Evolutionary conservation across 768 basidiomycete species (phyloP).

Genomic region (Russula emetica): DNA sequence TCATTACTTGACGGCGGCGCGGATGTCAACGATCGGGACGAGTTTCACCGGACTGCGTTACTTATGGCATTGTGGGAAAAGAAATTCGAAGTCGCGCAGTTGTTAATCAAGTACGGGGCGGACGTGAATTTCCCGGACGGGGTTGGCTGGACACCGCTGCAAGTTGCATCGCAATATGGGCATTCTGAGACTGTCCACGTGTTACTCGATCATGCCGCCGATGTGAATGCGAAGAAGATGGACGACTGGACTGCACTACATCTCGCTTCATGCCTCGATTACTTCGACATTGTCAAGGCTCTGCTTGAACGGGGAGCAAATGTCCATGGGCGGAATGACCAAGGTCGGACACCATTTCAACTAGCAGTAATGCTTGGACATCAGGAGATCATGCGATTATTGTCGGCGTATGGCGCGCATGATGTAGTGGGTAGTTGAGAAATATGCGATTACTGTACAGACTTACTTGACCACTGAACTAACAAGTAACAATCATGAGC

Average conservation of each 20-base stretch:
- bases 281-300: background rate
- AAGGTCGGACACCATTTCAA: background rate
- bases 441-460: too few species aligned
- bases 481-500: too few species aligned
- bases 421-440: background rate
- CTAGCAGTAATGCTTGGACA: background rate
- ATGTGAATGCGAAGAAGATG: background rate
- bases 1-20: background rate
- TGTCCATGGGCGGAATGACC: background rate
- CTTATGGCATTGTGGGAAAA: background rate
- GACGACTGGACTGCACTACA: background rate
- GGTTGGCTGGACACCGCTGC: background rate
- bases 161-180: background rate
- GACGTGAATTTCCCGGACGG: background rate
- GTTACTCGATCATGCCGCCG: background rate
- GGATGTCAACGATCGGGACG: background rate
- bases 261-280: background rate
- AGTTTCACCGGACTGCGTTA: background rate
- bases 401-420: background rate
- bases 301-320: background rate
- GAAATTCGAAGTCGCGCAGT: background rate
- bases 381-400: background rate
- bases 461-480: too few species aligned
- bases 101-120: background rate
- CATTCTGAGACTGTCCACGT: background rate